A percentile compares a stretch with the other conserved stretches of the same genome.
phyloP scores from a whole-genome alignment of 805 yeast species.

The Debaryomyces maramus region DNA sequence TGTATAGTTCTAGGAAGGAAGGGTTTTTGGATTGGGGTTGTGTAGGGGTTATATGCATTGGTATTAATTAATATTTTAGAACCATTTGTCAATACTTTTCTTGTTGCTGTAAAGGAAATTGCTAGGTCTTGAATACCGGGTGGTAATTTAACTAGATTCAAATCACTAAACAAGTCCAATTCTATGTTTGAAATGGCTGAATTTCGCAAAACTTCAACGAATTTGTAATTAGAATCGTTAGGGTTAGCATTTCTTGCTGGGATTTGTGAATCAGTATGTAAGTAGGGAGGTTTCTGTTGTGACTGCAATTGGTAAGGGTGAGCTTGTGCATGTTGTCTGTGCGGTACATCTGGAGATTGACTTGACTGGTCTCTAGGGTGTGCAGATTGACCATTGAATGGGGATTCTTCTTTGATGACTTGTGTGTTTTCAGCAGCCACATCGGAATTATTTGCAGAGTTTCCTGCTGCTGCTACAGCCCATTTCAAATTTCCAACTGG shows the following conservation, averaged over 20 bases:
- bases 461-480: constrained; percentile 50
- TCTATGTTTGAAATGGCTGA: constrained; percentile 33
- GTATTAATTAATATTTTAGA: constrained; percentile 24
- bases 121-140: constrained; percentile 46
- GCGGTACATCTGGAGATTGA: neutral
- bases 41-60: constrained; percentile 22
- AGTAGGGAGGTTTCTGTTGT: neutral
- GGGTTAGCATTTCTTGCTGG: neutral
- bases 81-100: constrained; percentile 20
- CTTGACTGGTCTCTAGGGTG: neutral
- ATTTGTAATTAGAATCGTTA: constrained; percentile 8
- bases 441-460: neutral
- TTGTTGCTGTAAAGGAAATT: constrained; percentile 36
- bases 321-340: too few species aligned
- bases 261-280: neutral
- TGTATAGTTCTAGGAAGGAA: constrained; percentile 31
- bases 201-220: constrained; percentile 28
- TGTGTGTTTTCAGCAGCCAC: neutral
- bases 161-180: constrained; percentile 34
- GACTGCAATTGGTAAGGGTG: too few species aligned
- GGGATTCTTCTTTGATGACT: neutral
- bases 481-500: constrained; percentile 58
- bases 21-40: constrained; percentile 33
- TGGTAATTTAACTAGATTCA: constrained; percentile 33
- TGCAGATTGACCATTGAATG: neutral